phyloP scores from a whole-genome alignment of 2,329 filamentous ascomycete species.

The Geoglossum cookeanum region DNA sequence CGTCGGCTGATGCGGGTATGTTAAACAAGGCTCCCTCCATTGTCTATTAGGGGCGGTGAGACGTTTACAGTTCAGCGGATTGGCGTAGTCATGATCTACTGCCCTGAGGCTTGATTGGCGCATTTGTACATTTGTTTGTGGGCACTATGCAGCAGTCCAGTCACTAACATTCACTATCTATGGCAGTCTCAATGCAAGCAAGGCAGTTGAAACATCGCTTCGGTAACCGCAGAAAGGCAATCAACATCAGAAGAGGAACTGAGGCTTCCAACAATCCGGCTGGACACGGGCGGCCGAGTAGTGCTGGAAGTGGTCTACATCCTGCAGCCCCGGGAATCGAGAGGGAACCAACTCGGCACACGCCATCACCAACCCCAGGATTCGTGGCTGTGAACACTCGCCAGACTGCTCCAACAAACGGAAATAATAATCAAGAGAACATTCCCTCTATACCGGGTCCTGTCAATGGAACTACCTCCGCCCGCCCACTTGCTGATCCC shows the following conservation, averaged over 20 bases:
- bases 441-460: neutral
- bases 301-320: neutral
- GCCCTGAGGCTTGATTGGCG: no score
- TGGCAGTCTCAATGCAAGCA: slow-evolving; percentile 44
- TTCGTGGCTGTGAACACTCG: slow-evolving; percentile 40
- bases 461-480: neutral
- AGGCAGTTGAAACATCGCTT: slow-evolving; percentile 67
- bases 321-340: slow-evolving; percentile 9
- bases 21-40: neutral
- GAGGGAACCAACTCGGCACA: slow-evolving; percentile 12
- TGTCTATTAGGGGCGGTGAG: neutral
- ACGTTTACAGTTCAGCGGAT: neutral
- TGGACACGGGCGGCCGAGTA: slow-evolving; percentile 27
- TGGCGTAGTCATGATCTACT: no score
- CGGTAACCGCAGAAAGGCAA: slow-evolving; percentile 54
- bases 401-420: slow-evolving; percentile 21
- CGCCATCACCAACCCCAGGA: slow-evolving; percentile 25
- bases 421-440: neutral
- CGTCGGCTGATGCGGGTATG: slow-evolving; percentile 57
- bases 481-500: neutral
- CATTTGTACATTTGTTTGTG: neutral
- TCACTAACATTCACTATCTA: slow-evolving; percentile 2
- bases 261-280: slow-evolving; percentile 10
- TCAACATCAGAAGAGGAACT: slow-evolving; percentile 32
- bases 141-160: slow-evolving; percentile 5